Conservation (phyloP, 768 basidiomycete genomes). For the Collybia mongolica region DNA sequence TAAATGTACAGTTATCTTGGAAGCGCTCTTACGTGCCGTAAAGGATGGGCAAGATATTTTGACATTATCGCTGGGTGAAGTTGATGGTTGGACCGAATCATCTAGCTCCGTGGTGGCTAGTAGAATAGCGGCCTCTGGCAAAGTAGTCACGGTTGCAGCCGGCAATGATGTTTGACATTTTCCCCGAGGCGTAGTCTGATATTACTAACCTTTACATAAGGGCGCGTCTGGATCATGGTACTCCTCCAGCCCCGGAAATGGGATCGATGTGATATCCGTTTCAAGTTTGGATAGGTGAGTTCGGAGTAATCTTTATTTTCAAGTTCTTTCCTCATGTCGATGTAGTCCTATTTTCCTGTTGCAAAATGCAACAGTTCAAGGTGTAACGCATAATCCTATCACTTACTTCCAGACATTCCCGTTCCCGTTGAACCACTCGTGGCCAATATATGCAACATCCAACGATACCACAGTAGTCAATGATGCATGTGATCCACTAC, state of each 20-base stretch:
- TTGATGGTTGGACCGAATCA: conserved; percentile 63
- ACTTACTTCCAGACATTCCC: conserved; percentile 56
- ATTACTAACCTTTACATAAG: conserved; percentile 15
- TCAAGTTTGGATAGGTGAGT: conserved; percentile 53
- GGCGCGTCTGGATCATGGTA: conserved; percentile 63
- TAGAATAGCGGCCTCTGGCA: conserved; percentile 54
- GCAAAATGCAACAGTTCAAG: conserved; percentile 52
- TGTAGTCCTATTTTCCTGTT: conserved; percentile 51
- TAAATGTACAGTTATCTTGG: conserved; percentile 31
- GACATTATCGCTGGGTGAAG: conserved; percentile 60
- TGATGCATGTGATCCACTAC: conserved; percentile 60
- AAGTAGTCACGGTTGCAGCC: conserved; percentile 61
- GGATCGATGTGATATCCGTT: conserved; percentile 54
- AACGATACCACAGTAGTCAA: conserved; percentile 48
- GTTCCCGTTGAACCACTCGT: conserved; percentile 39
- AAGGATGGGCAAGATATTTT: conserved; percentile 60
- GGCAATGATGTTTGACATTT: conserved; percentile 42
- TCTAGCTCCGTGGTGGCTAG: conserved; percentile 54
- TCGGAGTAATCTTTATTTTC: background rate
- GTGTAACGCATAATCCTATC: conserved; percentile 46
- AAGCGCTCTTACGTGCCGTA: conserved; percentile 50
- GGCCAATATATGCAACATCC: conserved; percentile 58
- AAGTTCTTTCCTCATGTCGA: background rate
- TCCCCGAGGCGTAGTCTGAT: background rate
- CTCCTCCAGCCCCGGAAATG: conserved; percentile 51